phyloP scores from a whole-genome alignment of 1,284 basidiomycete species.

The Marasmius tenuissimus region DNA sequence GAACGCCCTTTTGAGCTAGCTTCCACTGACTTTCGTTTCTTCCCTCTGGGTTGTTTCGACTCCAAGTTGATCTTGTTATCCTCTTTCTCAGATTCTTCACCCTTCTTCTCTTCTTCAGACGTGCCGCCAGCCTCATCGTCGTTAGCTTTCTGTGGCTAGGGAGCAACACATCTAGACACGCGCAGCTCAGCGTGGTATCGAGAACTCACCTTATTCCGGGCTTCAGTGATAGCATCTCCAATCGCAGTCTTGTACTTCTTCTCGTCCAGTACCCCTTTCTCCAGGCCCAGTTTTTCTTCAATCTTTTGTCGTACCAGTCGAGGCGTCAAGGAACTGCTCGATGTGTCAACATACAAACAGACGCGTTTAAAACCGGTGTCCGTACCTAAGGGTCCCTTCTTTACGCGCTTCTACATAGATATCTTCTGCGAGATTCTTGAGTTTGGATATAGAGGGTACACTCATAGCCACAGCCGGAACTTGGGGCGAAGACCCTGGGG shows the following conservation, averaged over 20 bases:
- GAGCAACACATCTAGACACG: background rate
- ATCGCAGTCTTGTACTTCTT: slow-evolving; percentile 1
- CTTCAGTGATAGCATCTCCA: background rate
- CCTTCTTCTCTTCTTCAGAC: background rate
- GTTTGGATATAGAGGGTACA: background rate
- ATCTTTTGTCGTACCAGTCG: slow-evolving; percentile 1
- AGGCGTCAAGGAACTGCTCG: slow-evolving; percentile 3
- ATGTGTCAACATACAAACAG: background rate
- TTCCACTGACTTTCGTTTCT: slow-evolving; percentile 7
- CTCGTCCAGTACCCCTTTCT: background rate
- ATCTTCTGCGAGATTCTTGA: slow-evolving; percentile 1
- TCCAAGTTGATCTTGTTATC: background rate
- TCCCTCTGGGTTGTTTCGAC: slow-evolving; percentile 6
- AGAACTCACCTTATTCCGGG: background rate
- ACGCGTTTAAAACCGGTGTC: background rate
- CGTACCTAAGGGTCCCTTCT: slow-evolving; percentile 1
- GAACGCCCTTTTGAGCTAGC: slow-evolving; percentile 6
- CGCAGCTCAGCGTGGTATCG: background rate
- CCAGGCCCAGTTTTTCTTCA: background rate
- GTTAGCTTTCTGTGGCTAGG: background rate
- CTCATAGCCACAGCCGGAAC: background rate
- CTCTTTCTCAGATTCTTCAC: background rate
- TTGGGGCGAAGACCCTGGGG: background rate
- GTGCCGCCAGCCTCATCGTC: background rate
- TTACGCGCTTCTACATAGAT: background rate